Conservation (phyloP, 805 yeast genomes). For the Wickerhamomyces strasburgensis region DNA sequence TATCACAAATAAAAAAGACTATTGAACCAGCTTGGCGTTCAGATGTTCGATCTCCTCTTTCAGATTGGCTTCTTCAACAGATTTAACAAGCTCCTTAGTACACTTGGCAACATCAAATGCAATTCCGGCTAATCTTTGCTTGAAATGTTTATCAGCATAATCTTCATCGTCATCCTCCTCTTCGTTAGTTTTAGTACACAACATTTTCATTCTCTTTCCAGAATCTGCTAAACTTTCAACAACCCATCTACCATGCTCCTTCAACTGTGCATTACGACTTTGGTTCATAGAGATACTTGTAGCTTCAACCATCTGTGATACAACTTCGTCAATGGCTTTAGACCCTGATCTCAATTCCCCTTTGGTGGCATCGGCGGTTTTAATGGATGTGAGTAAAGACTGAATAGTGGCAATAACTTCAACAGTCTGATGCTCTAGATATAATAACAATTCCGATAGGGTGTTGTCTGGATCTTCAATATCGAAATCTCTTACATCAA, state of each 20-base stretch:
- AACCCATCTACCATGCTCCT: slow-evolving; percentile 90
- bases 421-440: slow-evolving; percentile 90
- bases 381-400: slow-evolving; percentile 68
- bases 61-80: slow-evolving; percentile 90
- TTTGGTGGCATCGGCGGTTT: slow-evolving; percentile 69
- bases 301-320: slow-evolving; percentile 84
- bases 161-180: slow-evolving; percentile 37
- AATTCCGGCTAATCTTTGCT: slow-evolving; percentile 91
- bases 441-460: slow-evolving; percentile 72
- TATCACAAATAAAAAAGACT: neutral
- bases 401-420: slow-evolving; percentile 89
- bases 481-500: slow-evolving; percentile 71
- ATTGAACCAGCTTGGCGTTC: slow-evolving; percentile 47
- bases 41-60: slow-evolving; percentile 80
- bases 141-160: slow-evolving; percentile 82
- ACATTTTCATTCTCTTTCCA: slow-evolving; percentile 69
- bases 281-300: slow-evolving; percentile 85
- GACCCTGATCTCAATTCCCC: slow-evolving; percentile 72
- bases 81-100: slow-evolving; percentile 91
- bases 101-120: slow-evolving; percentile 96
- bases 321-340: slow-evolving; percentile 69
- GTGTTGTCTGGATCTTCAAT: slow-evolving; percentile 87
- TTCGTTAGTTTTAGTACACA: slow-evolving; percentile 45
- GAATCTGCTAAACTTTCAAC: slow-evolving; percentile 84
- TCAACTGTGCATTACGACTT: slow-evolving; percentile 75